Evolutionary conservation across 2,329 filamentous ascomycete species (phyloP), one percentile per base, ranked within the genome.

Genomic region (Ramularia collo-cygni): DNA sequence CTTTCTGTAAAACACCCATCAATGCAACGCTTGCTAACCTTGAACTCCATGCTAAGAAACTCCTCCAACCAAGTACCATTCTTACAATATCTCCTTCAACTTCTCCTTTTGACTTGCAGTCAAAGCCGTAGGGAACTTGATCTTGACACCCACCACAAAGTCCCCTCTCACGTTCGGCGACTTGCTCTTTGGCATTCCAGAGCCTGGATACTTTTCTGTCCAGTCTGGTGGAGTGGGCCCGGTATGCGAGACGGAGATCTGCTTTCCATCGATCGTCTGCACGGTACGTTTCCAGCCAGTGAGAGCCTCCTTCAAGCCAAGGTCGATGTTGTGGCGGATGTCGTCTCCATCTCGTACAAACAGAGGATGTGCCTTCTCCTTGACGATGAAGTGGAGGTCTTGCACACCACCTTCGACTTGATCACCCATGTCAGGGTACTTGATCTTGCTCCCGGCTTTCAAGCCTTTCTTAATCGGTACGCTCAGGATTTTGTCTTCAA

Each of bases 401-500:
- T 98, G 92, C 43, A 88, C 85, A 10, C 90, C 90, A 29, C 92
- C 92, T 59, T 96, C 92, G 46, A 95, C 88, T 63, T 96, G 89
- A 64, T 98, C 92, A 8, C 92, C 92, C n/a, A 98, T 89, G 29
- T 90, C 88, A 59, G 85, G 85, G 61, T 95, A 98, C 67, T 95
- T 95, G 66, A 98, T 95, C 74, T 96, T 98, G 58, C 86, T 94
- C 19, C 92, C 92, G 55, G 93, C 89, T 69, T 96, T 95, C 65
- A 96, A 69, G 43, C 92, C 92, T 4, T 87, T 81, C 69, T 95
- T 96, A 68, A 98, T 95, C 33, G 88, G 87, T 37, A 96, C 90
- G 59, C 94, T 88, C 19, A 98, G 70, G 13, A 95, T 86, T 57
- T 89, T 85, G 55, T 98, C 92, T 45, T 89, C 85, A 3, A 82